Base-by-base conservation (phyloP, 73 alveolate genomes). In the Uronychia setigera region DNA sequence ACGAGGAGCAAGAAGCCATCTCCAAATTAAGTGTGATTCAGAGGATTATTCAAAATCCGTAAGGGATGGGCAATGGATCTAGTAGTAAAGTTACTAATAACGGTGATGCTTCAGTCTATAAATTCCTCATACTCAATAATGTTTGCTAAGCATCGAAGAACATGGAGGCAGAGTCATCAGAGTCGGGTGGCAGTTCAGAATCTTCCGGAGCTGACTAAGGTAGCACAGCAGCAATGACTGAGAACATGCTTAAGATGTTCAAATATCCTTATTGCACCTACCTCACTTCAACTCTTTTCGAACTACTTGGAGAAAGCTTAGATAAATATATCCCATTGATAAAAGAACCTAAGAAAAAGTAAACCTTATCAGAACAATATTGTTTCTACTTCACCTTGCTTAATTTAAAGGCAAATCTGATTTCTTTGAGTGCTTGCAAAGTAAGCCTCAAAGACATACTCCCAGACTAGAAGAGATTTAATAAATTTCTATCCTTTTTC, bases 391-490 rank as follows among this genome's bases (percentile, higher is more conserved):
- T 89, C 74, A 59, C 91, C 67, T 76, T 85, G 27, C 67, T 46
- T 46, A 80, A 75, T 30, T 78, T 87, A n/a, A 87, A 80, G n/a
- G 93, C 89, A 30, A 87, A 87, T 57, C 76, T 87, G 78, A 0
- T 79, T 30, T 84, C 93, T 26, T 81, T 87, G 26, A 60, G 86
- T 60, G 77, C 83, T 85, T 74, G 87, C 79, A 32, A 74, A 1
- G 32, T 87, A 0, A 1, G 87, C 0, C 85, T 87, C n/a, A 82
- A 86, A 5, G 93, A 87, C 46, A 19, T 87, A 1, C 77, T 81
- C 82, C 82, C 58, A 9, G 93, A 87, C 35, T 80, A 80, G 35
- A 82, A 33, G 58, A 57, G 74, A 13, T 85, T 74, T 59, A 0
- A 80, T 29, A 29, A 27, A 32, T 87, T 87, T 86, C 31, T 87